A percentile compares a stretch with the other conserved stretches of the same genome.
Evolutionary conservation across 2,329 filamentous ascomycete genomes (phyloP).

Genomic region (Helotiales sp.): DNA sequence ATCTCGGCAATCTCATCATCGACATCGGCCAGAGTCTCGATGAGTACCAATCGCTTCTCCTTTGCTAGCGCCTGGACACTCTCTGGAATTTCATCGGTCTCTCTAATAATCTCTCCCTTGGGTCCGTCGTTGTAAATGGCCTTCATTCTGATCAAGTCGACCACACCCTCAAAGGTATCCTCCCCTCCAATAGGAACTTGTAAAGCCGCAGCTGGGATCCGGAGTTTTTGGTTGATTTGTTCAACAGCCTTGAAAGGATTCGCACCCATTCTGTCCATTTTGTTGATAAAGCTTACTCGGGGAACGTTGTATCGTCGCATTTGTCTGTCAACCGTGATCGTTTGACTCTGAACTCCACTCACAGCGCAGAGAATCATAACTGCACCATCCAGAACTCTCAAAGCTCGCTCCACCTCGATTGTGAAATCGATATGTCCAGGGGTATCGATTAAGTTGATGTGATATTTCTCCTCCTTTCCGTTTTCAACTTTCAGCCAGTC

Average conservation of each 20-base stretch:
- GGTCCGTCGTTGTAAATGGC: slow-evolving; percentile 89
- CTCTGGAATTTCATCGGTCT: slow-evolving; percentile 82
- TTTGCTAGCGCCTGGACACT: slow-evolving; percentile 75
- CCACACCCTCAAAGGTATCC: slow-evolving; percentile 88
- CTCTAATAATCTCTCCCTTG: slow-evolving; percentile 76
- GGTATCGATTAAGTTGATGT: slow-evolving; percentile 98
- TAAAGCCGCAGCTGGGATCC: slow-evolving; percentile 88
- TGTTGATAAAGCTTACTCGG: slow-evolving; percentile 95
- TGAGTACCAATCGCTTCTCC: slow-evolving; percentile 82
- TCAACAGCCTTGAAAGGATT: slow-evolving; percentile 98
- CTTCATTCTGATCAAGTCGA: slow-evolving; percentile 92
- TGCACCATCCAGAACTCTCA: slow-evolving; percentile 93
- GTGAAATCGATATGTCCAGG: slow-evolving; percentile 99
- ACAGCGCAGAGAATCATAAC: slow-evolving; percentile 99
- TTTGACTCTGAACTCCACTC: slow-evolving; percentile 96
- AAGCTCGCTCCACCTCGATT: slow-evolving; percentile 94
- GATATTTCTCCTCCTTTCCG: slow-evolving; percentile 86
- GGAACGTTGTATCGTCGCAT: slow-evolving; percentile 99
- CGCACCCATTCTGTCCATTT: slow-evolving; percentile 99
- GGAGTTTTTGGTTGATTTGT: slow-evolving; percentile 95
- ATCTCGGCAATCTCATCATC: slow-evolving; percentile 97
- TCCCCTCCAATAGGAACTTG: slow-evolving; percentile 94
- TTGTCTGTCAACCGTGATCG: slow-evolving; percentile 96
- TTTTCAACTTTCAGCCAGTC: slow-evolving; percentile 92
- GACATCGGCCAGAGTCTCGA: slow-evolving; percentile 95